phyloP scores from a whole-genome alignment of 768 basidiomycete species.

The Xerocomellus dryophilus region DNA sequence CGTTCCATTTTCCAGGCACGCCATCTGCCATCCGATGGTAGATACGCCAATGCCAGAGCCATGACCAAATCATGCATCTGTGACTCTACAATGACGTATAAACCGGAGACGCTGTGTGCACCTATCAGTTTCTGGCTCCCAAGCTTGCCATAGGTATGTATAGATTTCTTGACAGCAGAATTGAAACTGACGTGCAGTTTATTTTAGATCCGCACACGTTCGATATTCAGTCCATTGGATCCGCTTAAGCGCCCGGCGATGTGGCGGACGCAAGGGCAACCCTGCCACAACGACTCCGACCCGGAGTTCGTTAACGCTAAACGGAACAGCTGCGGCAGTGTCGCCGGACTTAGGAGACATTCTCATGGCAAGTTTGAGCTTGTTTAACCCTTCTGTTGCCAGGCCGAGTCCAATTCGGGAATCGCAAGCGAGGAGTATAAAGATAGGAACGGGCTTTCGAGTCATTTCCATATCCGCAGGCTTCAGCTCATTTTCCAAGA shows the following conservation, averaged over 20 bases:
- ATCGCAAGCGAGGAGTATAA: slow-evolving; percentile 7
- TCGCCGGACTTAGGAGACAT: neutral
- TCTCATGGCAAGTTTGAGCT: neutral
- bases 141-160: neutral
- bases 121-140: no score
- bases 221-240: no score
- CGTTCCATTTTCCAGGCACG: neutral
- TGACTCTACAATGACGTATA: neutral
- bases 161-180: neutral
- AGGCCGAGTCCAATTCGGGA: neutral
- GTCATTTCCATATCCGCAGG: neutral
- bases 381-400: neutral
- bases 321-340: neutral
- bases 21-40: neutral
- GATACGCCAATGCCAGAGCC: neutral
- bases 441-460: neutral
- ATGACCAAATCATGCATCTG: neutral
- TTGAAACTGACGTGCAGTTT: neutral
- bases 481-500: neutral
- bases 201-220: no score
- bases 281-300: neutral
- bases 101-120: neutral
- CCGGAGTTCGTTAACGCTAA: neutral
- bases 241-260: neutral
- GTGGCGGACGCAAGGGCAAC: no score